phyloP scores from a whole-genome alignment of 2,329 filamentous ascomycete species.

The Sarocladium brachiariae region DNA sequence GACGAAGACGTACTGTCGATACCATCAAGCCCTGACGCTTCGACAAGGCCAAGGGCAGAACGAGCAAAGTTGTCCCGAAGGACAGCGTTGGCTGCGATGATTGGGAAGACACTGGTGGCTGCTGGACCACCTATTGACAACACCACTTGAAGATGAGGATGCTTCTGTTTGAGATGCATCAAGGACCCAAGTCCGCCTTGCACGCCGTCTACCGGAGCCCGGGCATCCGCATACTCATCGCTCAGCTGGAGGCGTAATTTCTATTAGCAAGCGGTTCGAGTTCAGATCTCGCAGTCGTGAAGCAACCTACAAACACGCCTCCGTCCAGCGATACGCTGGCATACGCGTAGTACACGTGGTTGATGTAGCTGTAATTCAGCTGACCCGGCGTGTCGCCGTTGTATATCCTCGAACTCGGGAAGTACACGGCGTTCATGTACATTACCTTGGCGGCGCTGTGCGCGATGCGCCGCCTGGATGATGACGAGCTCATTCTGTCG shows the following conservation, averaged over 20 bases:
- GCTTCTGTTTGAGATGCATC: slow-evolving; percentile 62
- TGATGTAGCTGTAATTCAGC: slow-evolving; percentile 69
- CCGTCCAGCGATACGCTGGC: slow-evolving; percentile 67
- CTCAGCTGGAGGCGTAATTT: slow-evolving; percentile 57
- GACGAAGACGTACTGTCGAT: slow-evolving; percentile 58
- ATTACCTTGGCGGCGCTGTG: slow-evolving; percentile 41
- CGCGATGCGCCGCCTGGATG: slow-evolving; percentile 38
- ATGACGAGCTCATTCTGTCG: slow-evolving; percentile 32
- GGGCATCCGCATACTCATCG: slow-evolving; percentile 70
- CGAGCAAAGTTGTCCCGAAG: slow-evolving; percentile 63
- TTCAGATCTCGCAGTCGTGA: too few relatives aligned
- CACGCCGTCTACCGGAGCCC: slow-evolving; percentile 65
- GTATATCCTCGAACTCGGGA: slow-evolving; percentile 73
- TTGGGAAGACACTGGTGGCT: slow-evolving; percentile 60
- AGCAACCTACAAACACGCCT: slow-evolving; percentile 60
- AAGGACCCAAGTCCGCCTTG: slow-evolving; percentile 67
- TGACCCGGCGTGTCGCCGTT: slow-evolving; percentile 65
- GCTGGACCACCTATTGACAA: slow-evolving; percentile 67
- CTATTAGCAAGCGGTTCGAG: background rate
- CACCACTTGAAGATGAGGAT: slow-evolving; percentile 66
- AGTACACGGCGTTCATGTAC: slow-evolving; percentile 73
- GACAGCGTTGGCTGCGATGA: slow-evolving; percentile 54
- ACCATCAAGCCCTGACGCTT: slow-evolving; percentile 53
- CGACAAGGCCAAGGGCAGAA: slow-evolving; percentile 59
- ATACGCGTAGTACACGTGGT: slow-evolving; percentile 78